Evolutionary conservation across 2,329 filamentous ascomycete species (phyloP), one percentile per base, ranked within the genome.

Genomic region (Huntiella decipiens): DNA sequence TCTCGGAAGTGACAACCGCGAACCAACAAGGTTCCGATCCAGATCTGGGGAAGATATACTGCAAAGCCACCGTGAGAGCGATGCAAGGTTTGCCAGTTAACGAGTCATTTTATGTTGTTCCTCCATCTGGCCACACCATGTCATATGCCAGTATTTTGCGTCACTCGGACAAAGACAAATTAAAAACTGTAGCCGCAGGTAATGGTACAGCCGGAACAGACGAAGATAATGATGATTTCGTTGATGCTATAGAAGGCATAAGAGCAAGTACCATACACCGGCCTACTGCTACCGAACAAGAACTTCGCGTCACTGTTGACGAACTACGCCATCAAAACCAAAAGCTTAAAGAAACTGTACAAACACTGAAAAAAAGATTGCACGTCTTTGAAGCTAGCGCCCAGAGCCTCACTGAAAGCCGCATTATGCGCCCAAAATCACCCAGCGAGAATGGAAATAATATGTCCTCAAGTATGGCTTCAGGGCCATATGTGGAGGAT

Each of bases 61-160:
- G 86, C 36, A 78, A 77, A 53, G 85, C 88, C 10, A 84, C 88
- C 3, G 70, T 96, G 45, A 74, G 79, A 44, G 84, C 87, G 1
- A 70, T 94, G 37, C 77, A 82, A 47, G 78, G 79, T 28, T 75
- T 74, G 0, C 76, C 74, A 0, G 70, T 77, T 22, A 69, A 70
- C 12, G 82, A 82, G 54, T 91, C 82, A 6, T 98, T 98, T 64
- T 96, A 95, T 58, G 82, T 96, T 1, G 91, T 98, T 1, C 91
- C 88, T 3, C 82, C 83, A 0, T 85, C 82, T 13, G 88, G 91
- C 4, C 86, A 88, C 52, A 95, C 86, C 2, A 80, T 87, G 50
- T 91, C 86, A 0, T 98, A 96, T 57, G 87, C 91, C 38, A 86
- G 82, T 51, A 95, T 98, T 44, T 66, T 94, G 15, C 79, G 67